phyloP scores from a whole-genome alignment of 495 filamentous ascomycete species.

The Sporormia fimetaria region DNA sequence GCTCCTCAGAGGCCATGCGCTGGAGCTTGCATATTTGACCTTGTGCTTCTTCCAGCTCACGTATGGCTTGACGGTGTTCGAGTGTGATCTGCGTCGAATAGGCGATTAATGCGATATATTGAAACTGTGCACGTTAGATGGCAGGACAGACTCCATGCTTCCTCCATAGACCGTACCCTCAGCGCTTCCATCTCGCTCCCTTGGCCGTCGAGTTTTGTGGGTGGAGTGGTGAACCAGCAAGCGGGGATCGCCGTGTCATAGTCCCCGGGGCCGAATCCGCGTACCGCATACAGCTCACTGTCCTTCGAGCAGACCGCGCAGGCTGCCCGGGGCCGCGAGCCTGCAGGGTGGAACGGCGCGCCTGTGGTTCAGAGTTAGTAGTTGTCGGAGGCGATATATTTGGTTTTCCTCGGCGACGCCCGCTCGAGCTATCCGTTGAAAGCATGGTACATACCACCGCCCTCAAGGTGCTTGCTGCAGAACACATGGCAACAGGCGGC shows the following conservation, averaged over 20 bases:
- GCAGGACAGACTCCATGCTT: no score
- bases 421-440: background rate
- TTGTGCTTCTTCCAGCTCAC: background rate
- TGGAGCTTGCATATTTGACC: no score
- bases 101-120: conserved; percentile 33
- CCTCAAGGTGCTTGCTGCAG: conserved; percentile 37
- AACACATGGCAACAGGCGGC: conserved; percentile 37
- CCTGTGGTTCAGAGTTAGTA: conserved; percentile 25
- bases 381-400: background rate
- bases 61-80: background rate
- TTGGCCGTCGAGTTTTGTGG: conserved; percentile 27
- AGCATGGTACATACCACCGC: conserved; percentile 31
- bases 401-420: no score
- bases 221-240: conserved; percentile 32
- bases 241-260: conserved; percentile 34
- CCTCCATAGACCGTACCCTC: conserved; percentile 23
- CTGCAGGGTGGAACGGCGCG: conserved; percentile 34
- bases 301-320: conserved; percentile 35
- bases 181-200: conserved; percentile 31
- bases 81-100: conserved; percentile 18
- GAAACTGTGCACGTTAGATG: no score
- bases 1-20: conserved; percentile 10
- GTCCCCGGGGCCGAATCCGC: conserved; percentile 29
- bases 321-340: conserved; percentile 31
- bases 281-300: conserved; percentile 34